Base-by-base conservation (phyloP, 805 yeast genomes). In the Sugiyamaella mastotermitis region DNA sequence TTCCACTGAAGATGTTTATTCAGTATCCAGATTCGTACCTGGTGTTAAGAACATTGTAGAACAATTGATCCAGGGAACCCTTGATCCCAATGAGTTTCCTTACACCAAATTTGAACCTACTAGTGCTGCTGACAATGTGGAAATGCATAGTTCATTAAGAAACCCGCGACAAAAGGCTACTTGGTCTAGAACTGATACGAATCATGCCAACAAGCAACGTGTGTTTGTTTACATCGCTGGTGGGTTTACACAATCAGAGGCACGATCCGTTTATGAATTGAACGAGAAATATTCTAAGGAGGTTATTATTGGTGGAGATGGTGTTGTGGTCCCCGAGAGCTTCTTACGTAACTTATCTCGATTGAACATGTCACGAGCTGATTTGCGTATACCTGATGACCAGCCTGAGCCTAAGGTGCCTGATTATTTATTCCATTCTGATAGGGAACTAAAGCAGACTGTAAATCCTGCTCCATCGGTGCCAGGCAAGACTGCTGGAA, bases 221-320 rank as follows among this genome's bases (percentile, higher is more conserved):
- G 66, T 88, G 5, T 74, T 88, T 47, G 74, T 87, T 40, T 92
- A 78, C 53, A 72, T 86, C 19, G 81, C 94, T 1, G 99, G 99
- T 16, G 98, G 97, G 6, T 61, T 83, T 15, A 85, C 97, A 0
- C 75, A 80, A 48, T 73, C 88, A 2, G 99, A 92, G 58, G 64
- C 82, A 20, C 72, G 90, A 45, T 71, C 84, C 9, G 78, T 80
- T 3, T 80, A 83, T 50, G 90, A 84, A 46, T 67, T 86, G 33
- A 72, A 85, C 6, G 60, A 64, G 13, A 58, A 69, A 31, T 67
- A 75, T 41, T 51, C 50, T 13, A 80, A 76, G 54, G 95, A 86
- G 44, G 72, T 92, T 13, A 75, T 80, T 43, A 62, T 90, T 41
- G 97, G 97, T 0, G 77, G 88, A 10, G 94, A 83, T 55, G 77